phyloP scores from a whole-genome alignment of 2,329 filamentous ascomycete species.

The Phoma herbarum region DNA sequence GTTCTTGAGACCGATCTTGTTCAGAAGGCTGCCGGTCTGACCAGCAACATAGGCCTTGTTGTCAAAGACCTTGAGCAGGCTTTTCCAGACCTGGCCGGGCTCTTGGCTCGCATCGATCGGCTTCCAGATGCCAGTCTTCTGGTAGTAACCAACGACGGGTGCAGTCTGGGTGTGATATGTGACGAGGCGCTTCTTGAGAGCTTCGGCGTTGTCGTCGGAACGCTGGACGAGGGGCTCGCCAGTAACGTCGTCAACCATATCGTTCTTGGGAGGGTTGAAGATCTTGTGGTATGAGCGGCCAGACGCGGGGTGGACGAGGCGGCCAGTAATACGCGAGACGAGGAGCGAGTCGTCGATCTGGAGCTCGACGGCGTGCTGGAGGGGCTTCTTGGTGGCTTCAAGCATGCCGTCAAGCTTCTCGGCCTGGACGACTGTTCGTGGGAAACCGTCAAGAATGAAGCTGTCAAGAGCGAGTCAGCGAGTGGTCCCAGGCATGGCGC shows the following conservation, averaged over 20 bases:
- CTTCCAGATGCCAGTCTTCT: conserved; percentile 96
- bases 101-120: conserved; percentile 95
- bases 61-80: conserved; percentile 84
- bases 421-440: conserved; percentile 93
- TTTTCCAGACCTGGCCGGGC: conserved; percentile 95
- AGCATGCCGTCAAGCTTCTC: conserved; percentile 96
- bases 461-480: conserved; percentile 57
- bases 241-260: conserved; percentile 96
- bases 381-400: conserved; percentile 75
- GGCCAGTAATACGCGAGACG: conserved; percentile 94
- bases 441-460: conserved; percentile 99
- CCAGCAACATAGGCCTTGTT: conserved; percentile 56
- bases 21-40: conserved; percentile 57
- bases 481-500: not conserved
- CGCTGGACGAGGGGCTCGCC: conserved; percentile 97
- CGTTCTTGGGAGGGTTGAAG: conserved; percentile 95
- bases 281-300: conserved; percentile 97
- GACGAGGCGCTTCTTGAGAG: conserved; percentile 89
- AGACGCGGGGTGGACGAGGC: conserved; percentile 92
- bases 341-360: conserved; percentile 95
- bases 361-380: conserved; percentile 95
- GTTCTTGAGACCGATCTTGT: conserved; percentile 64
- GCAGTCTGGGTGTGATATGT: conserved; percentile 95
- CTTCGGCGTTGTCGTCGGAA: conserved; percentile 95
- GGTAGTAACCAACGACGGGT: conserved; percentile 95